Evolutionary conservation across 1,139 yeast species (phyloP).

Genomic region (Diutina rugosa): DNA sequence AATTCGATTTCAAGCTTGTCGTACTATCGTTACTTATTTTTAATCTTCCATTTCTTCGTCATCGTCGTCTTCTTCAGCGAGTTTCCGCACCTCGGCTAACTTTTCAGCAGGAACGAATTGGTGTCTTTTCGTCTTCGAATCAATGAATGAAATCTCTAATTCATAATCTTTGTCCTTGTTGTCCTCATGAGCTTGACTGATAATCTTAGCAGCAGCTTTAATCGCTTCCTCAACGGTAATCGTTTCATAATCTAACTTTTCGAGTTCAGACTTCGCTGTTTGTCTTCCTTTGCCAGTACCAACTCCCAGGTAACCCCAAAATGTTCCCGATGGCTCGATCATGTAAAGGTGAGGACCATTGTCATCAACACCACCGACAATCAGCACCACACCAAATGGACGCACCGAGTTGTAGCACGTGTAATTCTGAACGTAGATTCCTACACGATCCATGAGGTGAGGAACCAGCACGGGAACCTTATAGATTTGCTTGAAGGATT

Average conservation of each 20-base stretch:
- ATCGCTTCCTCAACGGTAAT: conserved; percentile 73
- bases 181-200: conserved; percentile 92
- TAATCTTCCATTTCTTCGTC: conserved; percentile 56
- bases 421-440: conserved; percentile 89
- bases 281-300: conserved; percentile 98
- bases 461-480: conserved; percentile 70
- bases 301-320: conserved; percentile 96
- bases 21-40: neutral
- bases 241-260: conserved; percentile 66
- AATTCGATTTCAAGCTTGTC: neutral
- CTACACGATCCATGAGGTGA: conserved; percentile 76
- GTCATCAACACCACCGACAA: conserved; percentile 86
- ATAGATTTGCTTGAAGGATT: conserved; percentile 64
- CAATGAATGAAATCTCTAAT: conserved; percentile 67
- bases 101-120: conserved; percentile 67
- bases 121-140: conserved; percentile 68
- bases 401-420: conserved; percentile 94
- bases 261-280: conserved; percentile 89
- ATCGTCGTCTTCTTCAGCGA: conserved; percentile 61
- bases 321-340: conserved; percentile 95
- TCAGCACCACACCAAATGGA: conserved; percentile 90
- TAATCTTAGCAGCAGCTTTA: conserved; percentile 86
- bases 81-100: conserved; percentile 68
- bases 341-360: conserved; percentile 86
- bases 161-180: conserved; percentile 96